Conservation (phyloP, 2,329 filamentous ascomycete species). For the Calonectria pauciramosa region DNA sequence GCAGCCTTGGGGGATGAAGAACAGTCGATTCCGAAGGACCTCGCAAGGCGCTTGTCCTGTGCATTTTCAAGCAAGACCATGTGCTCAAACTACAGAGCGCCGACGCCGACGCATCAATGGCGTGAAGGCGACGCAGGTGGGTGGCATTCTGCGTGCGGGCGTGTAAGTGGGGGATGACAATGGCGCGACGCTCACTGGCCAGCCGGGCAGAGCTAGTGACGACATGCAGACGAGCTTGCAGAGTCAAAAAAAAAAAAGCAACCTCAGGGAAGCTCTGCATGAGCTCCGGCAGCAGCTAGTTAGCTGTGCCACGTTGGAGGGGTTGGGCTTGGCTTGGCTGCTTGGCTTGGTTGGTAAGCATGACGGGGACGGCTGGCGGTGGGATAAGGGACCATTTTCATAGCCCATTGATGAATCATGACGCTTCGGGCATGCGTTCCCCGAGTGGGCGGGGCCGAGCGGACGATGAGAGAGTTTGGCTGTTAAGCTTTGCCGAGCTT, state of each 20-base stretch:
- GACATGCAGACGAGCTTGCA: constrained; percentile 32
- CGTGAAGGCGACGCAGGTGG: constrained; percentile 24
- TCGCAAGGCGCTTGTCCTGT: not conserved
- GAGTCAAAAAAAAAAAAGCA: not conserved
- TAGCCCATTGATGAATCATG: not conserved
- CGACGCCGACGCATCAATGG: constrained; percentile 10
- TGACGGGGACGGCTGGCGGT: not conserved
- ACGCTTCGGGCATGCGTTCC: not conserved
- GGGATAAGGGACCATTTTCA: not conserved
- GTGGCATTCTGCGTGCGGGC: constrained; percentile 33
- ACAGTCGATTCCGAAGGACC: not conserved
- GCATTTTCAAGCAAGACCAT: constrained; percentile 1
- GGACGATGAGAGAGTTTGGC: not conserved
- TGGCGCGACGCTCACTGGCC: constrained; percentile 37
- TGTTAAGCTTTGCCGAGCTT: not conserved
- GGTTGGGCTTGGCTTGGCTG: not conserved
- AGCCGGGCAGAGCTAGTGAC: constrained; percentile 33
- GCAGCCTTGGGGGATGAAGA: not conserved
- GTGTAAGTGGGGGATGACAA: constrained; percentile 46
- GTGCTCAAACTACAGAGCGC: not conserved
- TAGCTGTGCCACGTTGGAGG: constrained; percentile 7
- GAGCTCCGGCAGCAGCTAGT: not conserved
- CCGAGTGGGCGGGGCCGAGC: not conserved
- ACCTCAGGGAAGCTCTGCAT: not conserved
- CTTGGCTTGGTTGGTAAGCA: constrained; percentile 23